Evolutionary conservation across 2,329 filamentous ascomycete species (phyloP), one percentile per base, ranked within the genome.

Genomic region (Orbilia blumenaviensis): DNA sequence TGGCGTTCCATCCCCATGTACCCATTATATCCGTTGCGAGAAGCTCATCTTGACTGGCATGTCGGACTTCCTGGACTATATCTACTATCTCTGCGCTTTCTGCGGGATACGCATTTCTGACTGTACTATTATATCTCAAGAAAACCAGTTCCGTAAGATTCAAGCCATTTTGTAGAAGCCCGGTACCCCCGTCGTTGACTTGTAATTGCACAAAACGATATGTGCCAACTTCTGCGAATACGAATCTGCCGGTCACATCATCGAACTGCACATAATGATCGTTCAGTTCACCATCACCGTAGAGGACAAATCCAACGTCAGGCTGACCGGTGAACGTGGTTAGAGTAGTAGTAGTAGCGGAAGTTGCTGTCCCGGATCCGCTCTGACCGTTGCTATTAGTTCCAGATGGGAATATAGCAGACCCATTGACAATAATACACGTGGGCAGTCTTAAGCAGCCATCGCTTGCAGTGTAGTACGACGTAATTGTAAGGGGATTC

Each of bases 191-290:
- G 7, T 54, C 29, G 27, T 34, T 54, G 27, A 52, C 27, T 18
- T 54, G n/a, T 12, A 54, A 34, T 21, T 54, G 48, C 1, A 54
- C 48, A 5, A 54, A 34, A 1, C 27, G 48, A 12, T 54, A 54
- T 21, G 27, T 2, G 1, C 48, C 48, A n/a, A 14, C 3, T 6
- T 12, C 3, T 3, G 23, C 38, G 12, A 62, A 32, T 4, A 21
- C 25, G 5, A 62, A 1, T 23, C 58, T 62, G 7, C 58, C 58
- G n/a, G 16, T 32, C 1, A 9, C 6, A 14, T 46, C 38, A 25
- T 44, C 58, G 58, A 62, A 32, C n/a, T 41, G 16, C 6, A 62
- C 18, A 10, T 62, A 62, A 25, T 62, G 41, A 14, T 62, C 58
- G 21, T 32, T 12, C 1, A 62, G 38, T 18, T 27, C 23, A 3